A percentile compares a stretch with the other conserved stretches of the same genome.
Evolutionary conservation across 1,284 basidiomycete genomes (phyloP).

Genomic region (Trichosporon asahii): DNA sequence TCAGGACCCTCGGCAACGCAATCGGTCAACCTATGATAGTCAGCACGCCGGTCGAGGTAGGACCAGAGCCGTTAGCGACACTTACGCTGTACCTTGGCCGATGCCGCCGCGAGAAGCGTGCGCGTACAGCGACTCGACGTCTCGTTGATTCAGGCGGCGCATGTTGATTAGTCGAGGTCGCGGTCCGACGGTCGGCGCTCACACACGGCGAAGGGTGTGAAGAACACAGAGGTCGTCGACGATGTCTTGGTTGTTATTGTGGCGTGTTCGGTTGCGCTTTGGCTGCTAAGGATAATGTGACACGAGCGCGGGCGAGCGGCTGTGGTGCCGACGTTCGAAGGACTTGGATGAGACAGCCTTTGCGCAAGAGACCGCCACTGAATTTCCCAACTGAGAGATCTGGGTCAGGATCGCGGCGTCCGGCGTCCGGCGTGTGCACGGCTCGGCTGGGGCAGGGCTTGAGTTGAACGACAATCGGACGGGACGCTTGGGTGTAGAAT

Average conservation of each 20-base stretch:
- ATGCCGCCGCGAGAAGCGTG: slow-evolving; percentile 43
- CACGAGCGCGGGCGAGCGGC: neutral
- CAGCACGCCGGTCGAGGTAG: slow-evolving; percentile 3
- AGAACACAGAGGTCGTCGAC: neutral
- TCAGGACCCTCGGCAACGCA: slow-evolving; percentile 71
- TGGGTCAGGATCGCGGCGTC: neutral
- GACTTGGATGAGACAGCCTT: neutral
- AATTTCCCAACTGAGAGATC: slow-evolving; percentile 1
- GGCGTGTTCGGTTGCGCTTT: neutral
- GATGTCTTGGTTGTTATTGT: neutral
- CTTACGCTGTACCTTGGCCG: slow-evolving; percentile 43
- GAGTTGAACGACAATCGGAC: neutral
- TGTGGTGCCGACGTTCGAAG: neutral
- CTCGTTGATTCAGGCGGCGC: slow-evolving; percentile 36
- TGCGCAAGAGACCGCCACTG: neutral
- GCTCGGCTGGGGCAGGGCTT: neutral
- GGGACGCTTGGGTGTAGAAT: neutral
- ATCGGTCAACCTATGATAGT: slow-evolving; percentile 53
- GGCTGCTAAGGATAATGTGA: neutral
- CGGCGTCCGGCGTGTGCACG: neutral
- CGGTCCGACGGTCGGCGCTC: neutral
- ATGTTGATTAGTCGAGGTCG: slow-evolving; percentile 16
- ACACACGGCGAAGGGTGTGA: neutral
- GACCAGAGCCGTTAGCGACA: slow-evolving; percentile 10
- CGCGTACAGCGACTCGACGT: slow-evolving; percentile 40